phyloP scores from a whole-genome alignment of 257 asterid species.

The Cruciata laevipes region DNA sequence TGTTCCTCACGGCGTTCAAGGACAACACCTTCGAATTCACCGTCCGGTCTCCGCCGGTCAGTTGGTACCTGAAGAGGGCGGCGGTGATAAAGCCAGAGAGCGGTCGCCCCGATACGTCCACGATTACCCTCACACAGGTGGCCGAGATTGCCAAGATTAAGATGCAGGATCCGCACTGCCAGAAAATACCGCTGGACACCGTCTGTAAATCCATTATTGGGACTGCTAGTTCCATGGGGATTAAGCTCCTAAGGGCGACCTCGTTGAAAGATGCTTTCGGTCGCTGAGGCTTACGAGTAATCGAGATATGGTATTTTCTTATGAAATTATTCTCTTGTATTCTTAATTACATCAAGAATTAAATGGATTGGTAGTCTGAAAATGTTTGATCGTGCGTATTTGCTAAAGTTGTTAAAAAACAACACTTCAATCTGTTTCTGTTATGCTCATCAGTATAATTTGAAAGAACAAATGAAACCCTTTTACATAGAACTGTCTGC shows the following conservation, averaged over 20 bases:
- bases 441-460: too few relatives aligned
- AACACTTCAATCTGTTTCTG: background rate
- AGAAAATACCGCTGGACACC: conserved; percentile 71
- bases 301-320: background rate
- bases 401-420: too few relatives aligned
- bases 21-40: conserved; percentile 77
- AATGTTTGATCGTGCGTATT: too few relatives aligned
- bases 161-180: conserved; percentile 72
- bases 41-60: conserved; percentile 72
- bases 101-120: conserved; percentile 68
- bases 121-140: conserved; percentile 64
- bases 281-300: too few relatives aligned
- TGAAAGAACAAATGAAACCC: too few relatives aligned
- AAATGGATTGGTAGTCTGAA: too few relatives aligned
- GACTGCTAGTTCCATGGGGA: conserved; percentile 81
- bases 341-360: background rate
- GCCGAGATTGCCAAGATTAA: conserved; percentile 86
- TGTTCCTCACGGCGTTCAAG: conserved; percentile 62
- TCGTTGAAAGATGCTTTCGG: too few relatives aligned
- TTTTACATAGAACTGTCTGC: too few relatives aligned
- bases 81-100: conserved; percentile 77
- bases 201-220: conserved; percentile 75
- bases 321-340: background rate
- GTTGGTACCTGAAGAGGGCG: conserved; percentile 88
- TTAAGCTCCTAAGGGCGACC: conserved; percentile 68